phyloP scores from a whole-genome alignment of 345 rosid species.

The Carallia brachiata region DNA sequence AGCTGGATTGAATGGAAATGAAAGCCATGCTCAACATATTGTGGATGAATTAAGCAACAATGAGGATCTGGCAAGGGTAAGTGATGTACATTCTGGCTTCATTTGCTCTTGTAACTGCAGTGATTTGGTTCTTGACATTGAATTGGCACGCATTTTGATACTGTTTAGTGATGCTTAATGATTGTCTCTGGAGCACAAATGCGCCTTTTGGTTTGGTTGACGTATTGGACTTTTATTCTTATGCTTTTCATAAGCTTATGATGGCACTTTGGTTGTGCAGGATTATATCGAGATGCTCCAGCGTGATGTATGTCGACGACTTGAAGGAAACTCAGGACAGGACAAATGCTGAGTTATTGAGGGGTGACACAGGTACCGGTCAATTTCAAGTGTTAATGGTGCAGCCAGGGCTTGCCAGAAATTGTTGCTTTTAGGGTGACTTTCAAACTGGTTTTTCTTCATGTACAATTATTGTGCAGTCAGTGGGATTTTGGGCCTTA shows the following conservation, averaged over 20 bases:
- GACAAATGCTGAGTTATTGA: constrained; percentile 17
- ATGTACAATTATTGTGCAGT: constrained; percentile 16
- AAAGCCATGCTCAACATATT: constrained; percentile 38
- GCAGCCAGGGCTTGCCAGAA: background rate
- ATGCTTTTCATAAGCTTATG: background rate
- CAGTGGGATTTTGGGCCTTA: background rate
- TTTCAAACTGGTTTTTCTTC: background rate
- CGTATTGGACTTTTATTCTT: background rate
- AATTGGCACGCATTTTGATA: background rate
- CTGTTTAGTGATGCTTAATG: background rate
- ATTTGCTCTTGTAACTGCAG: background rate
- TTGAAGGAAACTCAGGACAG: constrained; percentile 33
- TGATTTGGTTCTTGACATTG: background rate
- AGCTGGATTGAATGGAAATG: constrained; percentile 31
- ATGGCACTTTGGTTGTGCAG: constrained; percentile 32
- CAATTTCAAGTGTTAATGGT: background rate
- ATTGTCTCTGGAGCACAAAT: background rate
- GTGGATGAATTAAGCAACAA: constrained; percentile 49
- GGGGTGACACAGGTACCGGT: background rate
- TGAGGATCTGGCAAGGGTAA: constrained; percentile 60
- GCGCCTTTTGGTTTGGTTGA: background rate
- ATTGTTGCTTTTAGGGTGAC: background rate
- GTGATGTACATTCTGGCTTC: constrained; percentile 15
- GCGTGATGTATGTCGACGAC: constrained; percentile 41
- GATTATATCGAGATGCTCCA: constrained; percentile 62